phyloP scores from a whole-genome alignment of 129 eudicot genomes.

The Gnaphalium uliginosum region DNA sequence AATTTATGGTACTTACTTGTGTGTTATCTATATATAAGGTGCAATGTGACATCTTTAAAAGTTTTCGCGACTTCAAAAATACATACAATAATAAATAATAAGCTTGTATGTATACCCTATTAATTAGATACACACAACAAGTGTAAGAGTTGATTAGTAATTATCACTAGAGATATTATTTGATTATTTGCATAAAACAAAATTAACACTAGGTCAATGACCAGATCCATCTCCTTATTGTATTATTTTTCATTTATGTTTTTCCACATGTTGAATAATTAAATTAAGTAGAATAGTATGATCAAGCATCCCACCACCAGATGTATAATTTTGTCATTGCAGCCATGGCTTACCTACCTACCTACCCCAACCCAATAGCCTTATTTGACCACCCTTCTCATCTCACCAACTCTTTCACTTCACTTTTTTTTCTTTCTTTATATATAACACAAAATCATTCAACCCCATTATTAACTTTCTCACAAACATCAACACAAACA shows the following conservation, averaged over 20 bases:
- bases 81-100: too few relatives aligned
- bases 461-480: neutral
- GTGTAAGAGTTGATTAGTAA: too few relatives aligned
- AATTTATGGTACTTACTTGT: too few relatives aligned
- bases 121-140: too few relatives aligned
- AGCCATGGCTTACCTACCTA: conserved; percentile 27
- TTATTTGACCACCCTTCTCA: conserved; percentile 16
- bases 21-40: too few relatives aligned
- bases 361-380: conserved; percentile 17
- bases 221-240: neutral
- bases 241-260: neutral
- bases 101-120: too few relatives aligned
- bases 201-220: neutral
- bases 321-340: neutral
- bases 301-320: neutral
- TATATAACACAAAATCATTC: neutral
- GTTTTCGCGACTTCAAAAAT: too few relatives aligned
- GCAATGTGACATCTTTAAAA: too few relatives aligned
- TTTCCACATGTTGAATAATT: neutral
- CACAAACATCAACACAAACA: conserved; percentile 1
- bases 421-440: neutral
- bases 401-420: conserved; percentile 22
- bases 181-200: neutral
- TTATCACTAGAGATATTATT: too few relatives aligned
- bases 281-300: too few relatives aligned